phyloP scores from a whole-genome alignment of 108 stramenopile species.

The Nannochloropsis salina region DNA sequence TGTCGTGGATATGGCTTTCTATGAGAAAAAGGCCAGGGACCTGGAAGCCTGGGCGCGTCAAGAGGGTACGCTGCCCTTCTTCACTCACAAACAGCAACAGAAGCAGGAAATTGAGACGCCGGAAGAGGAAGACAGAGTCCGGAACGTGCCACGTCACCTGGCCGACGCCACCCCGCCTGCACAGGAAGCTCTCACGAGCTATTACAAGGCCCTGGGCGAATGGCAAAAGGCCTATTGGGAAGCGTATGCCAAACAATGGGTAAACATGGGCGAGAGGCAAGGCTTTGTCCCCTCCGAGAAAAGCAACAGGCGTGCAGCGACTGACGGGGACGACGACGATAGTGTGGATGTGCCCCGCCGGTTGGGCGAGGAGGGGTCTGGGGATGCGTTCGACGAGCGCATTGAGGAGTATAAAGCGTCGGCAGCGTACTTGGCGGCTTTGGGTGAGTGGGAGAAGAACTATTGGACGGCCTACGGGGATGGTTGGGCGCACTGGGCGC shows the following conservation, averaged over 20 bases:
- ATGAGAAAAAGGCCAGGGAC: not conserved
- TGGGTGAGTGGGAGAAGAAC: conserved; percentile 1
- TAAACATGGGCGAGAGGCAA: not conserved
- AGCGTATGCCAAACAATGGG: not conserved
- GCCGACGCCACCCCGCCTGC: not conserved
- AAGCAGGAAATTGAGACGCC: not conserved
- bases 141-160: not conserved
- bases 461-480: conserved; percentile 15
- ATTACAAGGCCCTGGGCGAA: conserved; percentile 19
- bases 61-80: not conserved
- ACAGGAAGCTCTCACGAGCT: not conserved
- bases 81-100: not conserved
- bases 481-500: not conserved
- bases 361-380: not conserved
- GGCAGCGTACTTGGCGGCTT: not conserved
- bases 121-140: not conserved
- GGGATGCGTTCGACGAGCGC: conserved; percentile 10
- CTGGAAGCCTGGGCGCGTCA: conserved; percentile 10
- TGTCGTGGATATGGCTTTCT: not conserved
- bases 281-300: not conserved
- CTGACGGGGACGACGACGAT: too few species aligned
- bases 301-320: not conserved
- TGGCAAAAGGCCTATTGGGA: not conserved
- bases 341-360: not conserved
- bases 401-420: not conserved